Evolutionary conservation across 2,329 filamentous ascomycete genomes (phyloP), one percentile per base, ranked within the genome.

Genomic region (Xenoacremonium recifei): DNA sequence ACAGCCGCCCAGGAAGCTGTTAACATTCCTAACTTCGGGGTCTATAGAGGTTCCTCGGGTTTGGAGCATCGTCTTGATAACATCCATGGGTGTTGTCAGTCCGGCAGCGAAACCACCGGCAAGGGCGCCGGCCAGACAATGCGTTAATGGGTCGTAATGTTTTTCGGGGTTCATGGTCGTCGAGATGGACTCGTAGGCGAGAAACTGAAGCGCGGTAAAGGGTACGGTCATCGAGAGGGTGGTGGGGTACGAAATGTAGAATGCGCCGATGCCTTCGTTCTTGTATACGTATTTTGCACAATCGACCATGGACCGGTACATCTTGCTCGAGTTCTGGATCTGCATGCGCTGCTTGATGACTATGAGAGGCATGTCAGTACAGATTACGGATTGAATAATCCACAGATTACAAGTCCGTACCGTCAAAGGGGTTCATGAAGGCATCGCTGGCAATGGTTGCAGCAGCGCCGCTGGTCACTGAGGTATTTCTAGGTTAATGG

Each of bases 261-360:
- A 99, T 41, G 93, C 92, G 38, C 83, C 80, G 34, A 97, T 66
- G 40, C 93, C 93, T 69, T 99, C 93, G 39, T 82, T 85, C 58
- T 78, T 82, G 71, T 96, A 96, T 47, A 99, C 86, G 53, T 89
- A 85, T 62, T 78, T 82, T 43, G 92, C 92, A 73, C 93, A 99
- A 63, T 96, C 86, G 42, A 77, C 65, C 69, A 97, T 85, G 17
- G 87, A 90, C 58, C 84, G 85, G 71, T 97, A 96, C 72, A 85
- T 82, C 55, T 79, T 81, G 53, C 84, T 83, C n/a, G 92, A 97
- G 60, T 93, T 87, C 64, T 96, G 89, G 45, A 99, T 87, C 68
- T 99, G 93, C 93, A 99, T 99, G 58, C 93, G 88, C 68, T 99
- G 93, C 72, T 99, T 99, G 74, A 99, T 96, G 48, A 99, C 93